These are phyloP conservation scores for Psilocybe tampanensis DNA, from an alignment of 768 basidiomycete species.

Conservation along the genomic window DNA sequence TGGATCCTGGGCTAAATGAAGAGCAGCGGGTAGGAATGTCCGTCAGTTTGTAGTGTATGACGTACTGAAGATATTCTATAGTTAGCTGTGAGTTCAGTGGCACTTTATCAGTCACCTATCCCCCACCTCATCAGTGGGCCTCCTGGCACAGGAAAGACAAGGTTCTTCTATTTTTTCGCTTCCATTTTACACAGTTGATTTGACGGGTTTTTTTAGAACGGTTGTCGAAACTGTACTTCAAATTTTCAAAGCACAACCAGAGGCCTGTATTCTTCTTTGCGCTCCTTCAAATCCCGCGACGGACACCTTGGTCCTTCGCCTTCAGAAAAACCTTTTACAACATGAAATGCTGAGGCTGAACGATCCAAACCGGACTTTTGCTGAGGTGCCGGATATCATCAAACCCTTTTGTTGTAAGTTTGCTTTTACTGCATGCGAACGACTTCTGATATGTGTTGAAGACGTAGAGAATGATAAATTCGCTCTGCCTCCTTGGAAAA, in stretches of 20 bases:
- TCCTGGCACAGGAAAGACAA: slow-evolving; percentile 57
- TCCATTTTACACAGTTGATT: background rate
- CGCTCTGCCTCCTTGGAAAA: slow-evolving; percentile 46
- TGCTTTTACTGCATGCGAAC: background rate
- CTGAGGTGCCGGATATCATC: slow-evolving; percentile 48
- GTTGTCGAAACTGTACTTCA: slow-evolving; percentile 52
- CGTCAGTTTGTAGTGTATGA: background rate
- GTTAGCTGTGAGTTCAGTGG: slow-evolving; percentile 45
- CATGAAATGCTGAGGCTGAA: slow-evolving; percentile 51
- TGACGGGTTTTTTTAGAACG: slow-evolving; percentile 28
- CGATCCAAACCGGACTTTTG: slow-evolving; percentile 50
- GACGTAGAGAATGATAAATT: slow-evolving; percentile 50
- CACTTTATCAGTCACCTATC: slow-evolving; percentile 44
- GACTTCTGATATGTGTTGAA: slow-evolving; percentile 16
- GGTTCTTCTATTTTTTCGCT: slow-evolving; percentile 26
- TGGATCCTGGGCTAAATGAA: slow-evolving; percentile 46
- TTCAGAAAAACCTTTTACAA: slow-evolving; percentile 38
- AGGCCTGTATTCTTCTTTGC: slow-evolving; percentile 50
- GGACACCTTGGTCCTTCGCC: slow-evolving; percentile 47
- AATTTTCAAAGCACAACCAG: slow-evolving; percentile 47
- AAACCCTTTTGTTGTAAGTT: slow-evolving; percentile 49
- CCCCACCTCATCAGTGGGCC: slow-evolving; percentile 53
- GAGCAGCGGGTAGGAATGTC: slow-evolving; percentile 41
- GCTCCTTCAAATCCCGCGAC: slow-evolving; percentile 56
- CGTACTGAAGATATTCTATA: slow-evolving; percentile 18